These are phyloP conservation scores for Arachis hypogaea DNA, from an alignment of 306 rosid genomes.

Conservation along the genomic window DNA sequence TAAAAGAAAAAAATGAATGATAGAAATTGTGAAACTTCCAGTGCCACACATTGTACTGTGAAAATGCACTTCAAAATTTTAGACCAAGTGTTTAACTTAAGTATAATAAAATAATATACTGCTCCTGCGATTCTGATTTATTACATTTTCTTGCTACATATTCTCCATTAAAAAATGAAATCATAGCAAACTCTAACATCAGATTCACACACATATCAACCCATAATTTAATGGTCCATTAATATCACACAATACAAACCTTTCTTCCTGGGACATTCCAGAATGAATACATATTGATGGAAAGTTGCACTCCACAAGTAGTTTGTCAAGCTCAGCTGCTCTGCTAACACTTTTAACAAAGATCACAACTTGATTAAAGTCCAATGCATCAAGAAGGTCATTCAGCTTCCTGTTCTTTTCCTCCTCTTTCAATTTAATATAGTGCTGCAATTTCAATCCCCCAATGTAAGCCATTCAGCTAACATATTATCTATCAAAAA, in stretches of 20 bases:
- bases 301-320: constrained; percentile 94
- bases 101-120: not conserved
- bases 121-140: not conserved
- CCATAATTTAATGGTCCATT: not conserved
- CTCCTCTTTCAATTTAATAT: constrained; percentile 94
- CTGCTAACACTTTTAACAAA: constrained; percentile 96
- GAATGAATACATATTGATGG: constrained; percentile 99
- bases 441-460: constrained; percentile 68
- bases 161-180: constrained; percentile 3
- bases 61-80: not conserved
- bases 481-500: constrained; percentile 6
- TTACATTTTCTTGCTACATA: not conserved
- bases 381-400: constrained; percentile 96
- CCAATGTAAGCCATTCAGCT: constrained; percentile 35
- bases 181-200: not conserved
- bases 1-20: not conserved
- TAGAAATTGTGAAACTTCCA: not conserved
- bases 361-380: constrained; percentile 96
- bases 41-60: not conserved
- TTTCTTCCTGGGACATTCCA: constrained; percentile 98
- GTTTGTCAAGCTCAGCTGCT: constrained; percentile 97
- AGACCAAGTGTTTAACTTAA: not conserved
- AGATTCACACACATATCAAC: not conserved
- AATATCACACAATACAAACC: constrained; percentile 51
- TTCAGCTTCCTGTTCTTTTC: constrained; percentile 97